Conservation (phyloP, 1,284 basidiomycete genomes). For the Rhodotorula mucilaginosa region DNA sequence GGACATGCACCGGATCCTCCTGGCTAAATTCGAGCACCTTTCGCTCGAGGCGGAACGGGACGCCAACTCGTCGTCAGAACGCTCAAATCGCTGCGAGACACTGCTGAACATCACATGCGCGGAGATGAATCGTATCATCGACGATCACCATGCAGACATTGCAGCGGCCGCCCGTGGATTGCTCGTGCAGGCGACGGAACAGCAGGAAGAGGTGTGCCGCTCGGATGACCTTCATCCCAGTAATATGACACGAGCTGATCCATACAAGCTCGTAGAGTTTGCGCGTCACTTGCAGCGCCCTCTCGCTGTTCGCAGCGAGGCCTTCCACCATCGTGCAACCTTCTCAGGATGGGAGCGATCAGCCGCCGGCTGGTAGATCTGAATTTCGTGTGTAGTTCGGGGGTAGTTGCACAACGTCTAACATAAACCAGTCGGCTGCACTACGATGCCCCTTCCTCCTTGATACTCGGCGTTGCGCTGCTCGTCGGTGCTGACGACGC, state of each 20-base stretch:
- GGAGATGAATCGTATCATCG: constrained; percentile 63
- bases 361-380: too few relatives aligned
- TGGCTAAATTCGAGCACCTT: constrained; percentile 41
- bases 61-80: background rate
- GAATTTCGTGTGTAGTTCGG: too few relatives aligned
- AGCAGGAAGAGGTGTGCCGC: constrained; percentile 22
- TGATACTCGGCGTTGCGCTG: constrained; percentile 24
- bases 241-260: too few relatives aligned
- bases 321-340: too few relatives aligned
- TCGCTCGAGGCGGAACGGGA: constrained; percentile 9
- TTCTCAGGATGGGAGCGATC: too few relatives aligned
- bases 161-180: constrained; percentile 1
- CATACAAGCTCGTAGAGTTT: too few relatives aligned
- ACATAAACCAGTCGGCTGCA: background rate
- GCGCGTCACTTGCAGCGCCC: too few relatives aligned
- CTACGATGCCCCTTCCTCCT: constrained; percentile 16
- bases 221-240: too few relatives aligned
- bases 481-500: constrained; percentile 15
- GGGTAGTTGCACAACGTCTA: background rate
- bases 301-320: too few relatives aligned
- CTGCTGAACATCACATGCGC: constrained; percentile 82
- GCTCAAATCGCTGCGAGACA: constrained; percentile 75
- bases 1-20: constrained; percentile 64
- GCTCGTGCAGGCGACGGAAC: constrained; percentile 22
- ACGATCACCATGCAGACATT: constrained; percentile 42